Evolutionary conservation across 2,329 filamentous ascomycete species (phyloP).

Genomic region (Nemania bipapillata): DNA sequence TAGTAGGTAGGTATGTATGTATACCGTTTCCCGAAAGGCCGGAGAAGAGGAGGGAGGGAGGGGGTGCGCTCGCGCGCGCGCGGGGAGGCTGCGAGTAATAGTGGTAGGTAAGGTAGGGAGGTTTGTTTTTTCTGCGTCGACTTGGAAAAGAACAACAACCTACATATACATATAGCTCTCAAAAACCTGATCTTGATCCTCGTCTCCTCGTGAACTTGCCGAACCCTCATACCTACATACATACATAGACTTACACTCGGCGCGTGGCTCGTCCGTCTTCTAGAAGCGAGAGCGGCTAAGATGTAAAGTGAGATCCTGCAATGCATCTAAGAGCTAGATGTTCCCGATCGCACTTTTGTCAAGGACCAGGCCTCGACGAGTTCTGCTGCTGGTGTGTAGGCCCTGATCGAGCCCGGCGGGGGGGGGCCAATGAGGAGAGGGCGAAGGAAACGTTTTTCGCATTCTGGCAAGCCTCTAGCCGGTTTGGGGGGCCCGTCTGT

Average conservation of each 20-base stretch:
- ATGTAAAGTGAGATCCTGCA: slow-evolving; percentile 43
- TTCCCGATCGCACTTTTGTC: slow-evolving; percentile 40
- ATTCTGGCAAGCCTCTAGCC: slow-evolving; percentile 15
- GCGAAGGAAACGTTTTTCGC: slow-evolving; percentile 21
- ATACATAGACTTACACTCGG: background rate
- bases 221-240: slow-evolving; percentile 35
- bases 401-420: slow-evolving; percentile 16
- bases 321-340: slow-evolving; percentile 42
- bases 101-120: no score
- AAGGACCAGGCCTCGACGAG: slow-evolving; percentile 40
- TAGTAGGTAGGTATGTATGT: background rate
- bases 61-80: background rate
- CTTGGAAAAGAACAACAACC: background rate
- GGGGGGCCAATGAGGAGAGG: slow-evolving; percentile 28
- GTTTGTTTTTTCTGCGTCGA: background rate
- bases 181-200: slow-evolving; percentile 18
- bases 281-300: slow-evolving; percentile 40
- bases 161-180: no score
- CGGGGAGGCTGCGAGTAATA: background rate
- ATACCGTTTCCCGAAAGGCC: background rate
- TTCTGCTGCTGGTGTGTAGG: slow-evolving; percentile 28
- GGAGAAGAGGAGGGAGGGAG: background rate
- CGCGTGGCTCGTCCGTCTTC: slow-evolving; percentile 35
- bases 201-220: slow-evolving; percentile 26
- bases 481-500: slow-evolving; percentile 28